A percentile compares a stretch with the other conserved stretches of the same genome.
Conservation (phyloP, 2,329 filamentous ascomycete species). For the Paraphaeosphaeria minitans region DNA sequence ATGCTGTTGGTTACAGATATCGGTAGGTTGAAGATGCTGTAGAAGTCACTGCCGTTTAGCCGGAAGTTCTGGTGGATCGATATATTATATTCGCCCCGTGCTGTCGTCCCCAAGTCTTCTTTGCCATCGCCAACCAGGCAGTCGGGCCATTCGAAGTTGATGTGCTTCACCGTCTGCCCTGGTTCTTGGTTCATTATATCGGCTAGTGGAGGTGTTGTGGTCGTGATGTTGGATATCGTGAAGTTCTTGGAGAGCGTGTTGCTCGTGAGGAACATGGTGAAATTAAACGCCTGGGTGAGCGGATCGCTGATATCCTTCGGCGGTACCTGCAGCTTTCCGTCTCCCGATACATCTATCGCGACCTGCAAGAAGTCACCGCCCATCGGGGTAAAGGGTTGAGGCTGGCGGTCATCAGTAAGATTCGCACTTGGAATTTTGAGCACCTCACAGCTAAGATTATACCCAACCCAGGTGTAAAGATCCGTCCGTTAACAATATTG, state of each 20-base stretch:
- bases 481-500: constrained; percentile 66
- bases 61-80: constrained; percentile 74
- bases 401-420: constrained; percentile 25
- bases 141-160: constrained; percentile 73
- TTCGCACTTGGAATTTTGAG: neutral
- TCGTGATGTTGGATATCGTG: constrained; percentile 69
- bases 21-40: constrained; percentile 73
- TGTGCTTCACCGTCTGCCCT: constrained; percentile 73
- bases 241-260: constrained; percentile 68
- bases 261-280: constrained; percentile 71
- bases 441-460: constrained; percentile 63
- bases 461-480: constrained; percentile 71
- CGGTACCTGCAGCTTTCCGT: constrained; percentile 67
- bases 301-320: constrained; percentile 58
- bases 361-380: constrained; percentile 61
- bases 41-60: constrained; percentile 66
- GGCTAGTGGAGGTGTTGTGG: constrained; percentile 57
- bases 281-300: constrained; percentile 64
- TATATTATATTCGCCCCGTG: constrained; percentile 70
- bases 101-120: constrained; percentile 49
- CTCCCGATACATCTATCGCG: constrained; percentile 69
- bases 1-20: constrained; percentile 72
- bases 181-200: constrained; percentile 68
- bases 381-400: constrained; percentile 46
- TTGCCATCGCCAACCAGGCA: constrained; percentile 68